Conservation (phyloP, 257 asterid species). For the Nemophila menziesii region DNA sequence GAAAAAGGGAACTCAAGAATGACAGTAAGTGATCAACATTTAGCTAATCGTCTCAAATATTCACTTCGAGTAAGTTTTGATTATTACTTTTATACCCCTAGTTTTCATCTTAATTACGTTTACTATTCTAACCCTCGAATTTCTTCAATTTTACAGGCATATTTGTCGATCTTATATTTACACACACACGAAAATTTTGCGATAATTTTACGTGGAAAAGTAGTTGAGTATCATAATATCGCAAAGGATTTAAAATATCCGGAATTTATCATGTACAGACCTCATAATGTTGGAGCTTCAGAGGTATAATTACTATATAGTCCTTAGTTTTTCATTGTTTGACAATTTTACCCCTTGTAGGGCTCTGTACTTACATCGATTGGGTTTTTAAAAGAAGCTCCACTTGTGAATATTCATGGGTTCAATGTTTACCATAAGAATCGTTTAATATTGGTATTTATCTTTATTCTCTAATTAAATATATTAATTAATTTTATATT, state of each 20-base stretch:
- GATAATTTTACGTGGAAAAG: conserved; percentile 56
- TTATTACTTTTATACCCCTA: not conserved
- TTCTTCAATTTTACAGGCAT: conserved; percentile 49
- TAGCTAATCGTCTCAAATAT: conserved; percentile 62
- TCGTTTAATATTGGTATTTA: conserved; percentile 70
- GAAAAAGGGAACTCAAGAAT: conserved; percentile 17
- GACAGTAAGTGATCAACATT: conserved; percentile 45
- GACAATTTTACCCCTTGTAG: conserved; percentile 32
- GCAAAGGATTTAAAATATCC: conserved; percentile 70
- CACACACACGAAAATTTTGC: conserved; percentile 41
- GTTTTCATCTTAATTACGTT: not conserved
- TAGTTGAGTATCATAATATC: conserved; percentile 57
- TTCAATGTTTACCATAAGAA: conserved; percentile 95
- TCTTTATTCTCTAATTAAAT: not conserved
- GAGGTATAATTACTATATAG: conserved; percentile 13
- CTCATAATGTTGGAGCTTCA: conserved; percentile 46
- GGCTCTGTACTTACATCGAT: conserved; percentile 57
- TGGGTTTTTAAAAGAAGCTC: conserved; percentile 93
- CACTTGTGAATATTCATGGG: conserved; percentile 70
- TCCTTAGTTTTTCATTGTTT: conserved; percentile 1
- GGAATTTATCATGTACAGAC: conserved; percentile 64
- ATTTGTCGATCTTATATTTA: conserved; percentile 69
- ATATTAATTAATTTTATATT: not conserved
- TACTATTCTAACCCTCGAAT: conserved; percentile 12
- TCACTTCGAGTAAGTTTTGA: conserved; percentile 72